Evolutionary conservation across 768 basidiomycete species (phyloP).

Genomic region (Hydnum rufescens): DNA sequence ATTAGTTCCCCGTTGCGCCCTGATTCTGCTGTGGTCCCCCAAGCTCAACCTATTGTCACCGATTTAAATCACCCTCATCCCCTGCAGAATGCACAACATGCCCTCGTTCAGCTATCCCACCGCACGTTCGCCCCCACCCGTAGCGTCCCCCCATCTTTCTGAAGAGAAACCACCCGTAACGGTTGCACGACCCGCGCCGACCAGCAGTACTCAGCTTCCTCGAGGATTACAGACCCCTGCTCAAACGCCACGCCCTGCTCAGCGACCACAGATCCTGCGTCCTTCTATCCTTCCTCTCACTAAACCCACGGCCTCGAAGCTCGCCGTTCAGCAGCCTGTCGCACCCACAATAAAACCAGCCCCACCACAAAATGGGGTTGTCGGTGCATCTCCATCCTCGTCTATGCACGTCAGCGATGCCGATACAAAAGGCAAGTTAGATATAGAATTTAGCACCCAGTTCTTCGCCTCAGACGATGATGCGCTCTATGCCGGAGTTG

Average conservation of each 20-base stretch:
- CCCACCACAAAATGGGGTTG: background rate
- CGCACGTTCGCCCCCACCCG: background rate
- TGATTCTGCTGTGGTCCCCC: too few species aligned
- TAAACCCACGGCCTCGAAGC: background rate
- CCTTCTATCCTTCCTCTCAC: background rate
- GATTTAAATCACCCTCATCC: slow-evolving; percentile 4
- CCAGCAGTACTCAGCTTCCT: too few species aligned
- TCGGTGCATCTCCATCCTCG: background rate
- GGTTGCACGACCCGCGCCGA: too few species aligned
- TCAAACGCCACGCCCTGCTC: slow-evolving; percentile 16
- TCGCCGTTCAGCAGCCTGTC: background rate
- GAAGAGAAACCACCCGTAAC: slow-evolving; percentile 2
- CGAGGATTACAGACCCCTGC: slow-evolving; percentile 15
- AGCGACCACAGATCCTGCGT: background rate
- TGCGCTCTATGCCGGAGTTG: background rate
- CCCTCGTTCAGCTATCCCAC: slow-evolving; percentile 1
- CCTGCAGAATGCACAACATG: slow-evolving; percentile 10
- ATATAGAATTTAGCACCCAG: too few species aligned
- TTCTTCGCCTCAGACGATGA: background rate
- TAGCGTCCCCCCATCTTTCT: background rate
- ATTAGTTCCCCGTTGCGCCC: slow-evolving; percentile 19
- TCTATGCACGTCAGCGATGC: background rate
- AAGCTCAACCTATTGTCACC: too few species aligned
- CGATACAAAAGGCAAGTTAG: too few species aligned
- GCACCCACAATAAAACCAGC: background rate